These are phyloP conservation scores for Henningerozyma blattae DNA, from an alignment of 805 yeast genomes.

Conservation along the genomic window DNA sequence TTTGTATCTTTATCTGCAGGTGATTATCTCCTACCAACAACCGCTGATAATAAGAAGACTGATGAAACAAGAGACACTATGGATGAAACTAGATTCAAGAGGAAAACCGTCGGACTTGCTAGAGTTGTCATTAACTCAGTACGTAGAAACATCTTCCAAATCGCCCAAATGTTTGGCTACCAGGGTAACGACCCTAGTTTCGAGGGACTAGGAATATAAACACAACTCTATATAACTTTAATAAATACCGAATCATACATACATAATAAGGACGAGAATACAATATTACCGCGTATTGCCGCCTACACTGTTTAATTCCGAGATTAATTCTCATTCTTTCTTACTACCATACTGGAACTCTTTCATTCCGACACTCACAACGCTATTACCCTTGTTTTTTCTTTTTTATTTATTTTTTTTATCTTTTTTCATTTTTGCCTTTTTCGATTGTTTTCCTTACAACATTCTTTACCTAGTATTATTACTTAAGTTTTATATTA, in stretches of 20 bases:
- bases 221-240: neutral
- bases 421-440: no score
- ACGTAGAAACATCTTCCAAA: constrained; percentile 32
- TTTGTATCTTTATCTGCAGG: constrained; percentile 88
- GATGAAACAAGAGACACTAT: constrained; percentile 24
- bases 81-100: constrained; percentile 23
- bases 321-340: neutral
- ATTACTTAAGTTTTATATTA: no score
- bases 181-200: constrained; percentile 23
- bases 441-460: no score
- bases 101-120: constrained; percentile 51
- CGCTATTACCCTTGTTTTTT: no score
- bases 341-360: neutral
- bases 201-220: neutral
- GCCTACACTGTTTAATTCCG: neutral
- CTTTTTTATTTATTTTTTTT: no score
- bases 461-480: no score
- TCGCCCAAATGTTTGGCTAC: constrained; percentile 48
- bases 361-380: no score
- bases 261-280: neutral
- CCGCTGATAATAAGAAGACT: constrained; percentile 20
- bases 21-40: constrained; percentile 70
- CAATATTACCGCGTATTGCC: neutral
- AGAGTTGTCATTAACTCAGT: constrained; percentile 47
- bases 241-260: neutral